Percentiles rank a stretch among this genome's conserved stretches.
These are phyloP conservation scores for Vaccinium macrocarpon DNA, from an alignment of 148 eudicot genomes.

Conservation along the genomic window DNA sequence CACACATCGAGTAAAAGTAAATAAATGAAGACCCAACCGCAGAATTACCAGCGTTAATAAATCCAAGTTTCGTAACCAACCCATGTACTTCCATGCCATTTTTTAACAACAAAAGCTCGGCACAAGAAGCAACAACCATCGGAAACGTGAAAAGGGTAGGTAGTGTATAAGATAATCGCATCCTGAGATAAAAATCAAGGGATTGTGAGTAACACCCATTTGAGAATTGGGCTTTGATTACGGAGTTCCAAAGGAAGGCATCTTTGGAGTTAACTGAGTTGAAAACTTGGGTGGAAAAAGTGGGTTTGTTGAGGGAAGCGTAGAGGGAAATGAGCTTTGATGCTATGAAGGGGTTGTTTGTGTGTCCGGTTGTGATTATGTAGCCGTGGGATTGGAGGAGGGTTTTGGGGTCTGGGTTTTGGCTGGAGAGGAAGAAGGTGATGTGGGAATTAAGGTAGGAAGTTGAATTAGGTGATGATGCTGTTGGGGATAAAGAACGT, in stretches of 20 bases:
- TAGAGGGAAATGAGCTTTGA: conserved; percentile 65
- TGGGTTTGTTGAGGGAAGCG: conserved; percentile 35
- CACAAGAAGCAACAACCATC: conserved; percentile 60
- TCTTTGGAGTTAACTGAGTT: conserved; percentile 42
- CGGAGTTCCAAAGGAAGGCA: conserved; percentile 63
- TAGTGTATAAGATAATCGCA: conserved; percentile 36
- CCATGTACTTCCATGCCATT: conserved; percentile 50
- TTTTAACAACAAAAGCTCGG: conserved; percentile 34
- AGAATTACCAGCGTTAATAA: conserved; percentile 34
- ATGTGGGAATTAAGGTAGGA: conserved; percentile 33
- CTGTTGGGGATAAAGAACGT: conserved; percentile 26
- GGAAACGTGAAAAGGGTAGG: conserved; percentile 62
- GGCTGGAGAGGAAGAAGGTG: conserved; percentile 37
- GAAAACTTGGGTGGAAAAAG: conserved; percentile 40
- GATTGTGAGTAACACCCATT: conserved; percentile 40
- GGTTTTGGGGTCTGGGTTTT: conserved; percentile 21
- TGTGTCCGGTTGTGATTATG: conserved; percentile 50
- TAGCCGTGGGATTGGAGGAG: conserved; percentile 48
- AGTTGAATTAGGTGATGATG: conserved; percentile 1
- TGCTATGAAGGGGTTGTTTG: conserved; percentile 53
- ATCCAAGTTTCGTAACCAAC: conserved; percentile 41
- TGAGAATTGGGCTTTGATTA: conserved; percentile 60
- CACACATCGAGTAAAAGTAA: conserved; percentile 64
- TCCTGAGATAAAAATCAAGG: conserved; percentile 37
- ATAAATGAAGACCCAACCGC: conserved; percentile 67